Evolutionary conservation across 139 green algal species (phyloP).

Genomic region (Penium margaritaceum): DNA sequence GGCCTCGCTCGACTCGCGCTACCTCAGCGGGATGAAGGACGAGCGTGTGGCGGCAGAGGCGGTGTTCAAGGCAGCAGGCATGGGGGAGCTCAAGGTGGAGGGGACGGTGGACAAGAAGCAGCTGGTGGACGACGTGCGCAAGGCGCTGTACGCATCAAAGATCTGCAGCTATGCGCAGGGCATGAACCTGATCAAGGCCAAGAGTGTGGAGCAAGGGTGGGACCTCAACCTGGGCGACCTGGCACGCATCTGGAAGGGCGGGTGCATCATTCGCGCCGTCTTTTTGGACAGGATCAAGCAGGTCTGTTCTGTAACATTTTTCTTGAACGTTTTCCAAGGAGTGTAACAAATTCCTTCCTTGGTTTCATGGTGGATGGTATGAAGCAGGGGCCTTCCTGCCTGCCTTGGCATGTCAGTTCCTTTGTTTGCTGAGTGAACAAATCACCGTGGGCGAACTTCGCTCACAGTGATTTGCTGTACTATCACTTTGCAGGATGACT

Average conservation of each 20-base stretch:
- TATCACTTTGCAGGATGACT: too few species aligned
- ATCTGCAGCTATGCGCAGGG: slow-evolving; percentile 92
- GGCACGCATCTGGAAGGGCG: slow-evolving; percentile 91
- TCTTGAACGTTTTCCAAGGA: too few species aligned
- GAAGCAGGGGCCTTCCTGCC: too few species aligned
- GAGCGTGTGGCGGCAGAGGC: slow-evolving; percentile 72
- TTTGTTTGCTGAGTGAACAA: too few species aligned
- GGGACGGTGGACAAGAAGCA: slow-evolving; percentile 78
- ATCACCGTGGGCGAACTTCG: too few species aligned
- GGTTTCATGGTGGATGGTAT: too few species aligned
- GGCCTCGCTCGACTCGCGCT: slow-evolving; percentile 74
- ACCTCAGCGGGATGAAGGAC: slow-evolving; percentile 73
- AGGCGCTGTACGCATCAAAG: slow-evolving; percentile 55
- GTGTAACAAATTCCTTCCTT: too few species aligned
- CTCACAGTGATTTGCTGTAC: too few species aligned
- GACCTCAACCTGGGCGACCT: slow-evolving; percentile 80
- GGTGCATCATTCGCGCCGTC: slow-evolving; percentile 94
- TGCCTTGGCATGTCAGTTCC: too few species aligned
- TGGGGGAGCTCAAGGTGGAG: slow-evolving; percentile 3
- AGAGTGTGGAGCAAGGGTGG: slow-evolving; percentile 85
- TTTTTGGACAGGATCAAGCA: slow-evolving; percentile 94
- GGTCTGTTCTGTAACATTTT: too few species aligned
- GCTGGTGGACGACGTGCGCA: slow-evolving; percentile 75
- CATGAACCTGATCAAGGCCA: slow-evolving; percentile 97
- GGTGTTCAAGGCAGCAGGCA: neutral